Evolutionary conservation across 306 rosid genomes (phyloP), one percentile per base, ranked within the genome.

Genomic region (Prinsepia uniflora): DNA sequence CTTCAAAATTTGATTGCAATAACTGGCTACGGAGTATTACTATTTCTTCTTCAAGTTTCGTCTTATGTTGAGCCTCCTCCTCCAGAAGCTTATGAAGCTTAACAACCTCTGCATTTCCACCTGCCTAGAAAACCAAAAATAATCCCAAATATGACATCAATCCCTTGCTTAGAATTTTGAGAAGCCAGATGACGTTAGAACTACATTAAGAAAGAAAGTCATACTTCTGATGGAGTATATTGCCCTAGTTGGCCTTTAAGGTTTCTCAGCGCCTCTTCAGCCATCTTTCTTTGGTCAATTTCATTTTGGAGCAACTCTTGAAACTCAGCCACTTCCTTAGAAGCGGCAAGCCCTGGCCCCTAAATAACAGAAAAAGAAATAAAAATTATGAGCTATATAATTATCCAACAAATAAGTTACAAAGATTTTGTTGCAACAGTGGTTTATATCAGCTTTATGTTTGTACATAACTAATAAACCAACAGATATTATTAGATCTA

Each of bases 41-140:
- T 66, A 89, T 75, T 80, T 95, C 99, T 82, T 95, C 97, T 85
- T 89, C 99, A 72, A 86, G 92, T 75, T 86, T 89, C 80, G 70
- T 89, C 76, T 87, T 91, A 78, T 87, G 86, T 74, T 56, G 82
- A 76, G 86, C 79, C 83, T 91, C 97, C 47, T 91, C 99, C 79
- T 89, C 96, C 58, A 85, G 65, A 61, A 80, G 76, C 72, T 81
- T 87, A 66, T 61, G 81, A 62, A 91, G 88, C 83, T 84, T 89
- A 58, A 79, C 55, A 76, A 77, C 63, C 70, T 95, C 96, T 20
- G 52, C 43, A 80, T 81, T 84, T 69, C 85, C 96, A 75, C 90
- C 96, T 66, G 63, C 91, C 99, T 94, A 75, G 55, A 55, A 75
- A 68, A 81, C 67, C 79, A 76, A 60, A 55, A 71, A 75, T 39